phyloP scores from a whole-genome alignment of 169 alveolate species.

The Plasmodium sp. region DNA sequence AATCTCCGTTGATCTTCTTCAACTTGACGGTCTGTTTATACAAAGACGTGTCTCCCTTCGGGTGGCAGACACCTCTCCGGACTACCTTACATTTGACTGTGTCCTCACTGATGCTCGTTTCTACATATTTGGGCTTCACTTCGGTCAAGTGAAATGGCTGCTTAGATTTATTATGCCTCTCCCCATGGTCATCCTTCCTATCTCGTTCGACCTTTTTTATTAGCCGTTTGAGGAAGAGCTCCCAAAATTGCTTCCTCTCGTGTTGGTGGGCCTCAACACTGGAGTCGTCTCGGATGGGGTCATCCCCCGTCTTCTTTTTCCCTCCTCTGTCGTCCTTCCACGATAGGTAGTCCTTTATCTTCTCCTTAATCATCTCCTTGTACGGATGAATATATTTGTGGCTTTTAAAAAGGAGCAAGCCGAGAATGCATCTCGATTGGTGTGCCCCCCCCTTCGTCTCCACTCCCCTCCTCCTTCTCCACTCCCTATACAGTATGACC shows the following conservation, averaged over 20 bases:
- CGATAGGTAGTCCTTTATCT: slow-evolving; percentile 4
- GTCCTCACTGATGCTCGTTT: slow-evolving; percentile 36
- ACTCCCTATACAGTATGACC: background rate
- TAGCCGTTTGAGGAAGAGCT: background rate
- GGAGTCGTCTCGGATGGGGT: background rate
- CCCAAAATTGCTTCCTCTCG: background rate
- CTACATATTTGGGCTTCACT: slow-evolving; percentile 34
- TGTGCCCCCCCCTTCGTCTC: no score
- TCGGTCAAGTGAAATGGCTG: slow-evolving; percentile 6
- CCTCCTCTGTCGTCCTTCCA: background rate
- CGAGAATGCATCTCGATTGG: background rate
- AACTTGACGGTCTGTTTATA: slow-evolving; percentile 49
- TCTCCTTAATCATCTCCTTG: slow-evolving; percentile 16
- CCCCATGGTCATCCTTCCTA: background rate
- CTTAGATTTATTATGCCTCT: background rate
- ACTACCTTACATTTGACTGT: slow-evolving; percentile 39
- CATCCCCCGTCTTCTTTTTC: background rate
- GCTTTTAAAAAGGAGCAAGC: slow-evolving; percentile 31
- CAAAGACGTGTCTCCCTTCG: background rate
- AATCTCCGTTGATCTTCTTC: slow-evolving; percentile 16
- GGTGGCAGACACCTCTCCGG: background rate
- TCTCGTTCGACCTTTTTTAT: background rate
- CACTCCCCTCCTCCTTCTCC: background rate
- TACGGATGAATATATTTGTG: slow-evolving; percentile 2
- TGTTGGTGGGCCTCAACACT: background rate